Percentiles rank a stretch among this genome's conserved stretches.
Conservation (phyloP, 2,329 filamentous ascomycete species). For the Magnaporthiopsis rhizophila region DNA sequence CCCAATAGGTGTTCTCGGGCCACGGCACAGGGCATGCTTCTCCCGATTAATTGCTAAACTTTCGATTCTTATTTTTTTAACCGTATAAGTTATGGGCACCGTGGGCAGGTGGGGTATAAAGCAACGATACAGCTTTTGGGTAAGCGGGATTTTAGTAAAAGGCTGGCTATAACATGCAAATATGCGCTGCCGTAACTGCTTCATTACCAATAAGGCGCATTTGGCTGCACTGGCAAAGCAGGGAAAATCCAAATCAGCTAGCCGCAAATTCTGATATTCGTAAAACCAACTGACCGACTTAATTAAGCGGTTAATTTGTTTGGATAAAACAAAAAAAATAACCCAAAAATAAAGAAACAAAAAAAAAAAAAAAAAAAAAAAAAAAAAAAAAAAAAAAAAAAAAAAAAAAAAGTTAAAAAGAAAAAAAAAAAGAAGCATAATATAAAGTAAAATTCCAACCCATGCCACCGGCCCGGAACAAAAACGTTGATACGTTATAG, state of each 20-base stretch:
- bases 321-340: too few relatives aligned
- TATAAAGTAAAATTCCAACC: background rate
- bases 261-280: background rate
- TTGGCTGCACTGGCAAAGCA: background rate
- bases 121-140: background rate
- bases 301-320: too few relatives aligned
- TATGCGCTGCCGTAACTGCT: background rate
- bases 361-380: too few relatives aligned
- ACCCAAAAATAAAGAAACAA: background rate
- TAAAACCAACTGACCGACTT: background rate
- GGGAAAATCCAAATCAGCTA: background rate
- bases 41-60: too few relatives aligned
- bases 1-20: too few relatives aligned
- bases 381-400: background rate
- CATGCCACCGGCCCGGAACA: too few relatives aligned
- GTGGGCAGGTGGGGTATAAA: background rate
- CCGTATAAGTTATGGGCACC: too few relatives aligned
- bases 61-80: background rate
- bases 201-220: background rate
- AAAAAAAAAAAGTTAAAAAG: too few relatives aligned
- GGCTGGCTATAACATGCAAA: background rate
- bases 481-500: background rate
- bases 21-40: background rate
- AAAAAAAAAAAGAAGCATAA: background rate
- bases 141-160: background rate